Conservation (phyloP, 179 eudicot species). For the Amaranthus tricolor region DNA sequence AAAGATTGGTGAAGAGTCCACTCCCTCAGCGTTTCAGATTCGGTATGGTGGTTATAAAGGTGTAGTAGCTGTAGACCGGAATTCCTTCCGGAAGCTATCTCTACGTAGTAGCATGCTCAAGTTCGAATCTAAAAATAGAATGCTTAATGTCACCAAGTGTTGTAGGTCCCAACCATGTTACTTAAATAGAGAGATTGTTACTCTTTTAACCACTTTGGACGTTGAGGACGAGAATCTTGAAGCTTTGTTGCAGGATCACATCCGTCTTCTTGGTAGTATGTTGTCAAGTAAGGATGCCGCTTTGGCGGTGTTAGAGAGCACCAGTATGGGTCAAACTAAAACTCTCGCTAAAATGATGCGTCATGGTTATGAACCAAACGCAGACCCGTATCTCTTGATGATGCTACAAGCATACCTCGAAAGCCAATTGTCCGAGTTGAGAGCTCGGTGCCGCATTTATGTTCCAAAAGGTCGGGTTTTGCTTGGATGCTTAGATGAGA, state of each 20-base stretch:
- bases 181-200: conserved; percentile 82
- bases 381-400: conserved; percentile 81
- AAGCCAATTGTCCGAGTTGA: conserved; percentile 59
- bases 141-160: conserved; percentile 91
- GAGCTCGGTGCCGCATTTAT: conserved; percentile 64
- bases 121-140: conserved; percentile 80
- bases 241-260: conserved; percentile 61
- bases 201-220: conserved; percentile 80
- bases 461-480: conserved; percentile 81
- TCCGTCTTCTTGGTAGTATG: conserved; percentile 59
- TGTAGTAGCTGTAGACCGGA: conserved; percentile 80
- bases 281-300: conserved; percentile 59
- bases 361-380: conserved; percentile 74
- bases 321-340: conserved; percentile 49
- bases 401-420: conserved; percentile 80
- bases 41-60: conserved; percentile 98
- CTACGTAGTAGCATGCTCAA: conserved; percentile 89
- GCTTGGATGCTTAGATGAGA: conserved; percentile 92
- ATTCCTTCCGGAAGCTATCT: conserved; percentile 72
- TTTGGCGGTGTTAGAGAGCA: conserved; percentile 62
- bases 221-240: conserved; percentile 58
- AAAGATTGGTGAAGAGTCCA: conserved; percentile 50
- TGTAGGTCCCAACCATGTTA: conserved; percentile 80
- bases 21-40: conserved; percentile 89
- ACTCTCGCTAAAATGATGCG: conserved; percentile 63